Conservation (phyloP, 495 filamentous ascomycete species). For the Paragyromitra xinjiangensis region DNA sequence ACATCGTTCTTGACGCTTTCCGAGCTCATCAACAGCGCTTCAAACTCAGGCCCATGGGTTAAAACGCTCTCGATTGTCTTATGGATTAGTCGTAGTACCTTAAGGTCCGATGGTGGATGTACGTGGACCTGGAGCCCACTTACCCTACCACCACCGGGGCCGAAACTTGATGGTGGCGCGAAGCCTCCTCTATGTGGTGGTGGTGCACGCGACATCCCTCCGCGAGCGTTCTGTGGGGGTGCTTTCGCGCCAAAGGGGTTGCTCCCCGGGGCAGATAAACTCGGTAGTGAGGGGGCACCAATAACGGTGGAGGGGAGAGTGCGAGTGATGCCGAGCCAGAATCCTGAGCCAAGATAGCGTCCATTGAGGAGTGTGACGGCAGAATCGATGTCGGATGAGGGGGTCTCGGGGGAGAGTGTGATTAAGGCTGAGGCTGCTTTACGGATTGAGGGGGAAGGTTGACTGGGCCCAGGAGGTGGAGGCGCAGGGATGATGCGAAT, state of each 20-base stretch:
- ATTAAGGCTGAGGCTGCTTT: constrained; percentile 85
- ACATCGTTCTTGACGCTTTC: constrained; percentile 81
- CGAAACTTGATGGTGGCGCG: constrained; percentile 71
- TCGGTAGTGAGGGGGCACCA: constrained; percentile 57
- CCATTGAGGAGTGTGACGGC: constrained; percentile 82
- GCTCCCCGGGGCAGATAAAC: constrained; percentile 58
- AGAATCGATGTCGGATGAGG: constrained; percentile 83
- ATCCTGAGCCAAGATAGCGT: constrained; percentile 85
- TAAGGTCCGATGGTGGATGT: constrained; percentile 77
- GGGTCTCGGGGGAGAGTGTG: constrained; percentile 82
- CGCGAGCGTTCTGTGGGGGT: constrained; percentile 65
- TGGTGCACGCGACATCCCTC: constrained; percentile 57
- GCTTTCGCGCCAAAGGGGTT: constrained; percentile 87
- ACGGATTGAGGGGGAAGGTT: constrained; percentile 67
- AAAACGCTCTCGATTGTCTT: constrained; percentile 82
- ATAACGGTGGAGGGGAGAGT: constrained; percentile 86
- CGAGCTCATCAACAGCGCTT: constrained; percentile 88
- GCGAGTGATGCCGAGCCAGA: constrained; percentile 79
- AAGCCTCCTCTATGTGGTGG: constrained; percentile 75
- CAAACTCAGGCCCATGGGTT: constrained; percentile 84
- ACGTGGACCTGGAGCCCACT: constrained; percentile 72
- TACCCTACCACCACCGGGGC: background rate
- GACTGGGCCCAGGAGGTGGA: constrained; percentile 59
- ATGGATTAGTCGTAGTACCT: constrained; percentile 84
- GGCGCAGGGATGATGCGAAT: constrained; percentile 76